Percentiles rank a stretch among this genome's conserved stretches.
These are phyloP conservation scores for Pecoramyces ruminantium DNA, from an alignment of 192 early-diverging fungal species.

Conservation along the genomic window DNA sequence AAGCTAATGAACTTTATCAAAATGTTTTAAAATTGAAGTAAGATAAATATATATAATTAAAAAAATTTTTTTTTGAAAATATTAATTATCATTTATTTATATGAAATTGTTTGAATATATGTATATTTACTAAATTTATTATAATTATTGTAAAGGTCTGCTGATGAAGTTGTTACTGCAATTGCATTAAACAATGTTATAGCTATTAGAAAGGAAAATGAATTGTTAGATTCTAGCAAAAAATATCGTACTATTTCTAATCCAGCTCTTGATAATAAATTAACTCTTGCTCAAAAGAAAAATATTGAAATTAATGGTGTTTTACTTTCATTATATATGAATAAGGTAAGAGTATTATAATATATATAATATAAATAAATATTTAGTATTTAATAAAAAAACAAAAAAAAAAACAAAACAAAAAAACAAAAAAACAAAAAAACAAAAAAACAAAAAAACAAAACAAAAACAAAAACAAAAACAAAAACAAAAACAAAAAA, in stretches of 20 bases:
- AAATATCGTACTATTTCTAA: constrained; percentile 31
- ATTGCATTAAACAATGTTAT: constrained; percentile 56
- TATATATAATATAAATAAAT: no score
- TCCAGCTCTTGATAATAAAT: constrained; percentile 36
- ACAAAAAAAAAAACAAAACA: no score
- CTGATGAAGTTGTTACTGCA: constrained; percentile 32
- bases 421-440: no score
- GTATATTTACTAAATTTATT: neutral
- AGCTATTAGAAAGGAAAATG: constrained; percentile 28
- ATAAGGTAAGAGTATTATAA: no score
- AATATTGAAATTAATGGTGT: constrained; percentile 45
- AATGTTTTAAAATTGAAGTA: constrained; percentile 35
- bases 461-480: no score
- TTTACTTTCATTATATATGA: constrained; percentile 30
- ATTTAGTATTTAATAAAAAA: no score
- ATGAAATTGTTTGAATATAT: no score
- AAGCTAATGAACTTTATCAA: constrained; percentile 42
- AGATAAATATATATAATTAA: no score
- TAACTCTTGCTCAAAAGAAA: constrained; percentile 33
- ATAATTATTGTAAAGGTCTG: constrained; percentile 8
- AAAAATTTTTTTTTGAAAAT: no score
- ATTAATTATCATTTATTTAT: neutral
- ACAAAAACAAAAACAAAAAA: no score
- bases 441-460: no score
- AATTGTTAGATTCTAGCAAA: constrained; percentile 34